These are phyloP conservation scores for Metschnikowia corniflorae DNA, from an alignment of 805 yeast species.

Conservation along the genomic window DNA sequence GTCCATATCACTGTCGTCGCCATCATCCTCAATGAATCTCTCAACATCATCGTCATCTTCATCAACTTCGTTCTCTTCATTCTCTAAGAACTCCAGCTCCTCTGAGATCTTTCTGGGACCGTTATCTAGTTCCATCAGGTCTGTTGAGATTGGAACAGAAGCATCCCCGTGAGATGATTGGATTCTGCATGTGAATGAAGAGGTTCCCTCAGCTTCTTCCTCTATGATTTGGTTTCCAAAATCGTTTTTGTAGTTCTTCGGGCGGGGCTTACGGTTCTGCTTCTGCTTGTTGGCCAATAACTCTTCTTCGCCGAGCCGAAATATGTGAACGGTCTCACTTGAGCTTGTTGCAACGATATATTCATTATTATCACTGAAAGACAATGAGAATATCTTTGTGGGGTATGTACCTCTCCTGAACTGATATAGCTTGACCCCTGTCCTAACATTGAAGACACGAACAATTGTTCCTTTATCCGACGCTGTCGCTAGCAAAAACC, in stretches of 20 bases:
- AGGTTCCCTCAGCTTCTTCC: slow-evolving; percentile 19
- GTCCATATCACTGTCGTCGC: slow-evolving; percentile 22
- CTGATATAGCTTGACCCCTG: slow-evolving; percentile 63
- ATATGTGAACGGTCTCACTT: slow-evolving; percentile 90
- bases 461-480: slow-evolving; percentile 88
- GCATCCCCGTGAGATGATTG: not conserved
- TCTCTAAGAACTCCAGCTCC: not conserved
- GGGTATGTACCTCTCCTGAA: slow-evolving; percentile 86
- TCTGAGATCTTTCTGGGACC: too few relatives aligned
- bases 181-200: not conserved
- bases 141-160: not conserved
- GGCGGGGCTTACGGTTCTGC: slow-evolving; percentile 20
- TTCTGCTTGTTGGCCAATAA: slow-evolving; percentile 37
- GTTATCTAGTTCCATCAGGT: not conserved
- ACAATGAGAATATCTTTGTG: slow-evolving; percentile 71
- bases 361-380: slow-evolving; percentile 67
- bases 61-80: slow-evolving; percentile 3
- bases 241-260: slow-evolving; percentile 9
- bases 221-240: slow-evolving; percentile 25
- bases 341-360: slow-evolving; percentile 81
- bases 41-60: slow-evolving; percentile 24
- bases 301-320: slow-evolving; percentile 61
- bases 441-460: slow-evolving; percentile 68
- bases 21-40: slow-evolving; percentile 22
- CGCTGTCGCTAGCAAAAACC: slow-evolving; percentile 80